Conservation (phyloP, 2,329 filamentous ascomycete species). For the Microdochium bolleyi region DNA sequence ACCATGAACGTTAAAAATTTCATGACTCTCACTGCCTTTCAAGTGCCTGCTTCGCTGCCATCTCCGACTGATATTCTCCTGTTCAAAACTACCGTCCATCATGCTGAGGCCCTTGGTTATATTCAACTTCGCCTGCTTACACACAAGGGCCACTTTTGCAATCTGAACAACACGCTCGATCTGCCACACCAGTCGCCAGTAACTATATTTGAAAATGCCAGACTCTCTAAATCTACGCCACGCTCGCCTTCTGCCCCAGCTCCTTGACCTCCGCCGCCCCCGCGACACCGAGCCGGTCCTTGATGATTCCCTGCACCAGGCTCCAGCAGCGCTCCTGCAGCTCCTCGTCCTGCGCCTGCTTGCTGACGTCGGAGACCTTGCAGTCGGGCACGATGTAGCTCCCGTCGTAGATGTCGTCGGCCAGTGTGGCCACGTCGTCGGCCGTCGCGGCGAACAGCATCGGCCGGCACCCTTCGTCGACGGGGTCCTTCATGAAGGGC, state of each 20-base stretch:
- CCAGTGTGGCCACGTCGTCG: conserved; percentile 23
- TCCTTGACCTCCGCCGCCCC: background rate
- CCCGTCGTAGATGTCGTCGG: conserved; percentile 32
- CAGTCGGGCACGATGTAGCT: conserved; percentile 40
- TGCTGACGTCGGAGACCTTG: conserved; percentile 32
- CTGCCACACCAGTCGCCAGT: too few relatives aligned
- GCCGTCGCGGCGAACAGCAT: conserved; percentile 39
- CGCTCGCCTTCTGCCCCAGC: background rate
- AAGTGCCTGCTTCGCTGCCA: too few relatives aligned
- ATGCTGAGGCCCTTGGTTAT: too few relatives aligned
- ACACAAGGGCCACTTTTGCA: too few relatives aligned
- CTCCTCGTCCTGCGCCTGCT: conserved; percentile 30
- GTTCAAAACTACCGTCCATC: too few relatives aligned
- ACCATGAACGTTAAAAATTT: too few relatives aligned
- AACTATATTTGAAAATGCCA: too few relatives aligned
- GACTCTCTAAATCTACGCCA: too few relatives aligned
- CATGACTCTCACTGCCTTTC: too few relatives aligned
- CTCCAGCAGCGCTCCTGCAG: conserved; percentile 35
- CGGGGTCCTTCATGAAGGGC: conserved; percentile 40
- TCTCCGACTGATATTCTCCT: too few relatives aligned
- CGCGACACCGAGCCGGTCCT: conserved; percentile 20
- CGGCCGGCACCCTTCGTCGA: conserved; percentile 35
- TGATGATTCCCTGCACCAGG: conserved; percentile 33
- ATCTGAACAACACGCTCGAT: too few relatives aligned
- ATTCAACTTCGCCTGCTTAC: too few relatives aligned